Evolutionary conservation across 345 rosid genomes (phyloP), one percentile per base, ranked within the genome.

Genomic region (Luvunga scandens): DNA sequence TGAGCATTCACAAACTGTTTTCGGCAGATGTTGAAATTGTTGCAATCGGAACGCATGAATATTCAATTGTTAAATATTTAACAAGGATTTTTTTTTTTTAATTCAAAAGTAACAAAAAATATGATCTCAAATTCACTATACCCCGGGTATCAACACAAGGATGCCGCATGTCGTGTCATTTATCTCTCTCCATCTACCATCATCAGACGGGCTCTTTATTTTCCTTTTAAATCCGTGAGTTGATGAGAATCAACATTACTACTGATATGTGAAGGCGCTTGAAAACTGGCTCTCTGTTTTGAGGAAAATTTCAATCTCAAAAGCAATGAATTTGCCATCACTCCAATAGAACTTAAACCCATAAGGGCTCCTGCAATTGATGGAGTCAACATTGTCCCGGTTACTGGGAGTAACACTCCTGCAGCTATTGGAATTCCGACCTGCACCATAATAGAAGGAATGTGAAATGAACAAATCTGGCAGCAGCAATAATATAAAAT

Each of bases 301-400:
- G 88, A 81, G 84, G 87, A 85, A 80, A 91, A 90, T 82, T 81
- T 91, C 36, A 90, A 80, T 78, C 97, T 88, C 79, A 95, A 76
- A 71, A 92, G 89, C 85, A 95, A 79, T 12, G 99, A 95, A 79
- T 95, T 93, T 61, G 97, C 84, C 98, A 92, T 91, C 79, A 93
- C 99, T 8, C 99, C 99, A 0, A 95, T 80, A 24, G 99, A 95
- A 85, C 99, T 95, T 71, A 95, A 84, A 78, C 99, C 98, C 99
- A 95, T 95, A 14, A 93, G 96, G 53, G 93, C 99, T 73, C 99
- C 98, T 0, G 99, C 98, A 38, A 95, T 95, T 38, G 98, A 95
- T 71, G 99, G 99, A 64, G 97, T 95, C 77, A 95, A 87, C 81
- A 92, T 90, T 34, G 94, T 92, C 74, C 99, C 99, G 0, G 94